A percentile compares a stretch with the other conserved stretches of the same genome.
These are phyloP conservation scores for Yarrowia deformans DNA, from an alignment of 805 yeast genomes.

Conservation along the genomic window DNA sequence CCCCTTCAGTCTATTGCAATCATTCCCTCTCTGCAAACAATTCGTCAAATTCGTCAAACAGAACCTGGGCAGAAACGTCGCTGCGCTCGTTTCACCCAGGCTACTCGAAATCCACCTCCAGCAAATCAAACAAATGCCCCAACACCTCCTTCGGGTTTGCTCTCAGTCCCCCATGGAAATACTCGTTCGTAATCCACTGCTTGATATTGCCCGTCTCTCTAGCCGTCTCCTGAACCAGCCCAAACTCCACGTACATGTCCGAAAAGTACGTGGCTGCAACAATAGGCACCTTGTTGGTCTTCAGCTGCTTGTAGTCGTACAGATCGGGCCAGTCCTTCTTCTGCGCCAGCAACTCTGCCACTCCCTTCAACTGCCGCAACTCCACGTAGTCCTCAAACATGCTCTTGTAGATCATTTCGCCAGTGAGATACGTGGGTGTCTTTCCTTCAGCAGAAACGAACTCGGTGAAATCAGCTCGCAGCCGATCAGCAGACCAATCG, in stretches of 20 bases:
- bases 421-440: conserved; percentile 54
- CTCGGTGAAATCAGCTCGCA: conserved; percentile 1
- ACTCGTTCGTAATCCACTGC: conserved; percentile 40
- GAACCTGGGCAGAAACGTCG: too few species aligned
- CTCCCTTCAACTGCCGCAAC: conserved; percentile 52
- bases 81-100: too few species aligned
- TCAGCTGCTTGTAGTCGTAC: conserved; percentile 51
- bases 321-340: conserved; percentile 53
- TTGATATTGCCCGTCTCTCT: conserved; percentile 26
- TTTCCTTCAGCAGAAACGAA: neutral
- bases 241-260: conserved; percentile 40
- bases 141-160: conserved; percentile 39
- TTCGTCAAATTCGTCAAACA: too few species aligned
- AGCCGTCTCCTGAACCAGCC: conserved; percentile 24
- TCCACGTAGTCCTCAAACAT: conserved; percentile 60
- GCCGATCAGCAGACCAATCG: conserved; percentile 59
- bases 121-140: conserved; percentile 30
- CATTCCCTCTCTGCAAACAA: too few species aligned
- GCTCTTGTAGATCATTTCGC: conserved; percentile 63
- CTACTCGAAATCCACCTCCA: conserved; percentile 33
- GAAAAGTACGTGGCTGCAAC: conserved; percentile 42
- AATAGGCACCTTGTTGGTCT: conserved; percentile 42
- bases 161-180: conserved; percentile 34
- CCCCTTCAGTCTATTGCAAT: too few species aligned
- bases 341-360: conserved; percentile 51